Base-by-base conservation (phyloP, 139 green algal species). In the Haematococcus sp. region DNA sequence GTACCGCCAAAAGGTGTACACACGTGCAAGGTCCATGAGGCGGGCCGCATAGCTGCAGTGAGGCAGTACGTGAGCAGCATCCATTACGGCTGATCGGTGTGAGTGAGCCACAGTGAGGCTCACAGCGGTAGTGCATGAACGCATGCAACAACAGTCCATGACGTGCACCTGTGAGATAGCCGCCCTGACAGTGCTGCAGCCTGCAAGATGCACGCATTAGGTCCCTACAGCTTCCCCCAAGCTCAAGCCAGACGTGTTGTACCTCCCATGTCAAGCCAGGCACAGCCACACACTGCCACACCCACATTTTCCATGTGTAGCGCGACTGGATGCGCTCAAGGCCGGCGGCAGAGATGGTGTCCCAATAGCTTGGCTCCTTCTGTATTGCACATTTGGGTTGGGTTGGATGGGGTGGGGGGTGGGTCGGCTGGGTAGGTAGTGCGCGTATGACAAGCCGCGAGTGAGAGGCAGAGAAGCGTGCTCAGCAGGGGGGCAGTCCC, bases 41-140 rank as follows among this genome's bases (percentile, higher is more conserved):
- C 91, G 73, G 40, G 83, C 67, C 63, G 91, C 91, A 73, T 96
- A 96, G 63, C 91, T 89, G 43, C 78, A 46, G 88, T 94, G 82
- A 91, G 28, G 59, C 28, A 19, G n/a, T 16, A 64, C 56, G 15
- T 16, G 22, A 64, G 56, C 20, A 64, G n/a, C 56, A 27, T 33
- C 56, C 15, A 55, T 15, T 55, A 17, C 15, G 17, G 46, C n/a
- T n/a, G n/a, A n/a, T n/a, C n/a, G n/a, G n/a, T n/a, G n/a, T n/a
- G n/a, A n/a, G n/a, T n/a, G n/a, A n/a, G n/a, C n/a, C n/a, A n/a
- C n/a, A n/a, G n/a, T n/a, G n/a, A n/a, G n/a, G n/a, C n/a, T n/a
- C n/a, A n/a, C n/a, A n/a, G n/a, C n/a, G n/a, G n/a, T n/a, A n/a
- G n/a, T n/a, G n/a, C n/a, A n/a, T n/a, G n/a, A n/a, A n/a, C n/a